Evolutionary conservation across 352 stramenopile species (phyloP).

Genomic region (Lagenidium giganteum): DNA sequence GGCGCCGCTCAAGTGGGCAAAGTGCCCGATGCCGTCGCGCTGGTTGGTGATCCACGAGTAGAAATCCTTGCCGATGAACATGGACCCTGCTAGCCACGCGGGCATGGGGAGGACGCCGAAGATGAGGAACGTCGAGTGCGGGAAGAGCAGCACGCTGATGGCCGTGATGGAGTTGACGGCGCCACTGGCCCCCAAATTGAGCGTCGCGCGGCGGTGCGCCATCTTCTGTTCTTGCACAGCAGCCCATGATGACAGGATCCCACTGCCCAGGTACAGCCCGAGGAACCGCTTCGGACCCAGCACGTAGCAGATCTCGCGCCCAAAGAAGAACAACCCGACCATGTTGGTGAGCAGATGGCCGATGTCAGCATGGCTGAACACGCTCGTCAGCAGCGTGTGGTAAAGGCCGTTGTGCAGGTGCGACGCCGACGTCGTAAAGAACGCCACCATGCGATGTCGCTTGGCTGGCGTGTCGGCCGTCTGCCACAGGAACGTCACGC

Average conservation of each 20-base stretch:
- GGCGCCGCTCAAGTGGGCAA: conserved; percentile 68
- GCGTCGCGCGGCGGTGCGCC: conserved; percentile 27
- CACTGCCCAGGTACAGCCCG: conserved; percentile 64
- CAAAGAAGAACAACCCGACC: conserved; percentile 76
- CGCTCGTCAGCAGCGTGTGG: conserved; percentile 68
- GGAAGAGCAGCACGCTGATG: conserved; percentile 64
- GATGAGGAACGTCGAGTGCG: conserved; percentile 65
- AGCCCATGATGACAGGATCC: conserved; percentile 53
- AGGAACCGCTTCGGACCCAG: conserved; percentile 65
- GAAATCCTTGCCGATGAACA: conserved; percentile 74
- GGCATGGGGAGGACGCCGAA: conserved; percentile 75
- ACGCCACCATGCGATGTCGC: conserved; percentile 56
- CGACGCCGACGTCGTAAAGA: conserved; percentile 73
- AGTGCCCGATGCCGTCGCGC: conserved; percentile 61
- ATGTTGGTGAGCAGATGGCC: conserved; percentile 68
- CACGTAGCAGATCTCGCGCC: conserved; percentile 59
- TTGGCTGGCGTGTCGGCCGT: conserved; percentile 35
- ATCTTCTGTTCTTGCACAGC: conserved; percentile 57
- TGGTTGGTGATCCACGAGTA: conserved; percentile 51
- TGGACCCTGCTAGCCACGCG: conserved; percentile 55
- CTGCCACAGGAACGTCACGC: conserved; percentile 57
- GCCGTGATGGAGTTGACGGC: conserved; percentile 77
- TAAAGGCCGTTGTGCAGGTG: conserved; percentile 56
- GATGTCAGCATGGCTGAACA: conserved; percentile 63
- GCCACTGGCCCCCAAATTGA: conserved; percentile 69